Evolutionary conservation across 78 protist genomes (phyloP), one percentile per base, ranked within the genome.

Genomic region (Pigoraptor vietnamica): DNA sequence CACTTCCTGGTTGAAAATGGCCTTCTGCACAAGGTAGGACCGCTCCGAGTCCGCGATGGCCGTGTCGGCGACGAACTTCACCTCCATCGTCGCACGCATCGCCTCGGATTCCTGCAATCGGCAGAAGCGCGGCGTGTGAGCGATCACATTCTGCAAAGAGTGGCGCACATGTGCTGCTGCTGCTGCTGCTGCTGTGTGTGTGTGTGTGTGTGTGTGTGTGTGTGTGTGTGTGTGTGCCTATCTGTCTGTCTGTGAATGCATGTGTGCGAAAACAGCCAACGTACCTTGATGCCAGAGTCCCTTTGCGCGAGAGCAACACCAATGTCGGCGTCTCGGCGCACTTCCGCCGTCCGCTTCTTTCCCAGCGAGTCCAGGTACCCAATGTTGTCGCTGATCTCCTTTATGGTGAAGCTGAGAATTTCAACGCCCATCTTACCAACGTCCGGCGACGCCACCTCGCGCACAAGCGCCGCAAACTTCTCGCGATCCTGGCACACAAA

Each of bases 281-380:
- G 56, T 1, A 24, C 89, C 36, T 2, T 21, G 0, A 55, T 89
- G 84, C 86, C 91, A 25, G 91, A 0, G 48, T 89, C 91, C 2
- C 86, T 84, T 32, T 34, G 0, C 40, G 87, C 86, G 24, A 29
- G 81, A 24, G 93, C 84, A 40, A n/a, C 89, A 34, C 93, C 93
- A 81, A 92, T 92, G 91, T 87, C 90, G 24, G 93, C 93, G 39
- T 92, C 93, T 0, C 93, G 55, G 67, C 39, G 39, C 55, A 92
- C 93, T 37, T 87, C 91, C 23, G 90, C 91, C 23, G 91, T 92
- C 33, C 67, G 87, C 40, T 56, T 88, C 84, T 56, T 67, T 23
- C 93, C 93, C 33, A 89, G 92, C 35, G 91, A 81, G 81, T 37
- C 29, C 67, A 92, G 89, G 82, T 92, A 92, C n/a, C 56, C 87